Percentiles rank a stretch among this genome's conserved stretches.
Conservation (phyloP, 1,284 basidiomycete species). For the Cryptococcus sp. region DNA sequence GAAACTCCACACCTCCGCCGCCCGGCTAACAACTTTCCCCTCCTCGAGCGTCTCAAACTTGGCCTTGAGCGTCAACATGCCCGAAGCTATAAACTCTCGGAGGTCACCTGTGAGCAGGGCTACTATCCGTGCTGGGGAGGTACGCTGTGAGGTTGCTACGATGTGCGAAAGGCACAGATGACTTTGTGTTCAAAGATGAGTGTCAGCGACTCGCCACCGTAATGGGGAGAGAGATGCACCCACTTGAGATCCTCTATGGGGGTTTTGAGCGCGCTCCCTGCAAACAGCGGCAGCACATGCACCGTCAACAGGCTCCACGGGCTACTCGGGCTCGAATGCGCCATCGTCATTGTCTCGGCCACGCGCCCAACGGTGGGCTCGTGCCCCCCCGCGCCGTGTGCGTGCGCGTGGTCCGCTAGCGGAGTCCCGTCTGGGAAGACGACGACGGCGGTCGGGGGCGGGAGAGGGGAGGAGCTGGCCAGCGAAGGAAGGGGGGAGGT, state of each 20-base stretch:
- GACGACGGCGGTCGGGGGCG: conserved; percentile 22
- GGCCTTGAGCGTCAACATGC: conserved; percentile 87
- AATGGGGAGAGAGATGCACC: conserved; percentile 11
- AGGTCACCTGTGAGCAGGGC: conserved; percentile 70
- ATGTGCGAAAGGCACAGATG: conserved; percentile 43
- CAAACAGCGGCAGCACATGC: conserved; percentile 83
- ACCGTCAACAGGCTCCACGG: conserved; percentile 82
- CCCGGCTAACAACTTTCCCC: conserved; percentile 60
- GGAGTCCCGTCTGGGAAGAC: conserved; percentile 43
- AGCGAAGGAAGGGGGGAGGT: neutral
- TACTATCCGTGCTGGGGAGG: conserved; percentile 48
- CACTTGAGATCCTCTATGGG: conserved; percentile 88
- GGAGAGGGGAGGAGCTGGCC: neutral
- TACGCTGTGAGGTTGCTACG: conserved; percentile 37
- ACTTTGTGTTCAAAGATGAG: conserved; percentile 17
- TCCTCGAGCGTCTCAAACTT: conserved; percentile 70
- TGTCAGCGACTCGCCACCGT: neutral
- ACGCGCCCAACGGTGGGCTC: conserved; percentile 13
- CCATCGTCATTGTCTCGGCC: conserved; percentile 29
- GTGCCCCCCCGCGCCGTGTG: neutral
- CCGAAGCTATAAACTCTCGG: conserved; percentile 73
- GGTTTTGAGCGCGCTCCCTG: conserved; percentile 79
- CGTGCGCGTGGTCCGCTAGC: conserved; percentile 17
- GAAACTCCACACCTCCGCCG: conserved; percentile 88
- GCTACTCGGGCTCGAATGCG: conserved; percentile 40